Evolutionary conservation across 176 grass and related monocot genomes (phyloP).

Genomic region (Cenchrus americanus): DNA sequence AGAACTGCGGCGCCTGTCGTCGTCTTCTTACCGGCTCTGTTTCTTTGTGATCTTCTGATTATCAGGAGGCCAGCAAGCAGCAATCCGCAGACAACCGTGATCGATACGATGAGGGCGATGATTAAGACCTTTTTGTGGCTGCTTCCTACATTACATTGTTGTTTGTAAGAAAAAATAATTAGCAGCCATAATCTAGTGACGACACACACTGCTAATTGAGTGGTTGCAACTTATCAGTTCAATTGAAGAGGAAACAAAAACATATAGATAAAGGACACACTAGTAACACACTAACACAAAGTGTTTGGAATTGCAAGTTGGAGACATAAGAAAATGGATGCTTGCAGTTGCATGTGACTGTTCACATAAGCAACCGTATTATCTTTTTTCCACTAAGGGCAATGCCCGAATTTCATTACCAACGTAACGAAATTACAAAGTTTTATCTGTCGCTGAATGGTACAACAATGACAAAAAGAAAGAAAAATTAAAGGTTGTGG

Average conservation of each 20-base stretch:
- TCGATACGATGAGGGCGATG: constrained; percentile 30
- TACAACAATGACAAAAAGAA: background rate
- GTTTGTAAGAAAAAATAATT: background rate
- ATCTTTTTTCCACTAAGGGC: too few relatives aligned
- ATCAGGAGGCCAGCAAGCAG: constrained; percentile 27
- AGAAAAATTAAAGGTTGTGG: fast-evolving
- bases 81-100: constrained; percentile 37
- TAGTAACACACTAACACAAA: too few relatives aligned
- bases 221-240: background rate
- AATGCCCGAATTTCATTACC: too few relatives aligned
- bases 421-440: too few relatives aligned
- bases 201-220: background rate
- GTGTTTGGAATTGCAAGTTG: background rate
- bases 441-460: background rate
- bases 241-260: background rate
- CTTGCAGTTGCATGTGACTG: background rate
- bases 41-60: constrained; percentile 21
- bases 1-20: background rate
- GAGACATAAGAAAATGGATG: background rate
- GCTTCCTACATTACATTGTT: background rate
- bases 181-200: background rate
- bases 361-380: background rate
- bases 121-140: constrained; percentile 40
- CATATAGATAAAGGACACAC: background rate
- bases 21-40: constrained; percentile 18